These are phyloP conservation scores for Punica granatum DNA, from an alignment of 345 rosid genomes.

Conservation along the genomic window DNA sequence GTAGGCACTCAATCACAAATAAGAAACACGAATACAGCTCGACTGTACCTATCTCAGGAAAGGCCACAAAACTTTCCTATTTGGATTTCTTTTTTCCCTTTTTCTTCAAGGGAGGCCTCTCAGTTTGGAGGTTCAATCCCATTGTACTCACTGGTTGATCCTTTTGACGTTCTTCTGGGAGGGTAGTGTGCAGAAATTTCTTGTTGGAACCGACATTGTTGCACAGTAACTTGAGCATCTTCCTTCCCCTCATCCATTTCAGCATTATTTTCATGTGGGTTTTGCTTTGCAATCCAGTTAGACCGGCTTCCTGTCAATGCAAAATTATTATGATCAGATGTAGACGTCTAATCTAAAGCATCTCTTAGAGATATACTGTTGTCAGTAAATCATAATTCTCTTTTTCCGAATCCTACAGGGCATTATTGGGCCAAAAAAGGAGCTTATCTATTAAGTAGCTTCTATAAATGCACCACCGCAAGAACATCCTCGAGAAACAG, in stretches of 20 bases:
- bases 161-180: conserved; percentile 60
- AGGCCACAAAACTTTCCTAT: background rate
- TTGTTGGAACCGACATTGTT: conserved; percentile 70
- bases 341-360: background rate
- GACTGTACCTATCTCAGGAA: background rate
- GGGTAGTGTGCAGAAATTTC: conserved; percentile 60
- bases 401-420: background rate
- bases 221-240: conserved; percentile 77
- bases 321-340: background rate
- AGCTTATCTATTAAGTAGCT: background rate
- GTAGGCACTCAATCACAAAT: background rate
- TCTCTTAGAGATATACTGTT: no score
- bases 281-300: conserved; percentile 69
- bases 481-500: background rate
- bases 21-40: background rate
- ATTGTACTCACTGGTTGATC: conserved; percentile 17
- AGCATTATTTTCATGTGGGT: conserved; percentile 91
- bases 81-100: conserved; percentile 20
- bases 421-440: background rate
- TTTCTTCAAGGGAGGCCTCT: conserved; percentile 18
- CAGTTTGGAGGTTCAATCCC: conserved; percentile 16
- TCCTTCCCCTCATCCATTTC: conserved; percentile 96
- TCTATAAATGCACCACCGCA: no score
- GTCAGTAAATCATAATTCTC: no score
- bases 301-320: conserved; percentile 52